phyloP scores from a whole-genome alignment of 2,329 filamentous ascomycete species.

The Magnaporthiopsis rhizophila region DNA sequence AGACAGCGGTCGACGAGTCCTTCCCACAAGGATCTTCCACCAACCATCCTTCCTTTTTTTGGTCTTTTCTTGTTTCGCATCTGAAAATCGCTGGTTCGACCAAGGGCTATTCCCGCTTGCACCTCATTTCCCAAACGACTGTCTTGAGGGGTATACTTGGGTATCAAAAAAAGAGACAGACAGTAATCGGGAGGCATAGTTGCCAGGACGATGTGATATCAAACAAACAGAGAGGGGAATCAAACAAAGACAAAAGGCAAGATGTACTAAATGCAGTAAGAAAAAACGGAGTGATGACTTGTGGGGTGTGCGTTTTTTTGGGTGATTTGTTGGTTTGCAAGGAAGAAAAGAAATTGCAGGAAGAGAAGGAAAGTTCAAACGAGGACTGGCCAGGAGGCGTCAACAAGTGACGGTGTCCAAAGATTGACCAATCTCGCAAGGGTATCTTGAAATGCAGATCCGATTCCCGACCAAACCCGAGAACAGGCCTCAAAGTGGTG shows the following conservation, averaged over 20 bases:
- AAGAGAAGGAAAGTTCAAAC: neutral
- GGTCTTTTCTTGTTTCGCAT: neutral
- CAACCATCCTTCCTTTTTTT: neutral
- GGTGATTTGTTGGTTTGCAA: neutral
- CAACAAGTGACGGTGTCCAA: neutral
- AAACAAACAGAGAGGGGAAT: conserved; percentile 8
- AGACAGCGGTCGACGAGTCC: neutral
- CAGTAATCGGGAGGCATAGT: conserved; percentile 4
- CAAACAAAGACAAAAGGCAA: conserved; percentile 7
- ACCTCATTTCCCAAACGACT: conserved; percentile 4
- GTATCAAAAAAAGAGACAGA: conserved; percentile 10
- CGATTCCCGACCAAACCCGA: conserved; percentile 35
- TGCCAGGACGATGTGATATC: conserved; percentile 4
- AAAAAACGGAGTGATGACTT: conserved; percentile 1
- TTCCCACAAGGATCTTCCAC: neutral
- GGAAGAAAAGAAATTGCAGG: neutral
- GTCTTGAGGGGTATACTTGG: conserved; percentile 9
- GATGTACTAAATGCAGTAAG: conserved; percentile 1
- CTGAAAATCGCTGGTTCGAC: conserved; percentile 4
- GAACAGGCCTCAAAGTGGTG: conserved; percentile 8
- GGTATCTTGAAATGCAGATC: conserved; percentile 53
- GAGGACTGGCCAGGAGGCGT: neutral
- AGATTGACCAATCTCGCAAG: conserved; percentile 29
- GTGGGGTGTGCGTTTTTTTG: neutral
- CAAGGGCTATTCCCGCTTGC: neutral